Evolutionary conservation across 2,329 filamentous ascomycete genomes (phyloP).

Genomic region (Rhynchosporium secalis): DNA sequence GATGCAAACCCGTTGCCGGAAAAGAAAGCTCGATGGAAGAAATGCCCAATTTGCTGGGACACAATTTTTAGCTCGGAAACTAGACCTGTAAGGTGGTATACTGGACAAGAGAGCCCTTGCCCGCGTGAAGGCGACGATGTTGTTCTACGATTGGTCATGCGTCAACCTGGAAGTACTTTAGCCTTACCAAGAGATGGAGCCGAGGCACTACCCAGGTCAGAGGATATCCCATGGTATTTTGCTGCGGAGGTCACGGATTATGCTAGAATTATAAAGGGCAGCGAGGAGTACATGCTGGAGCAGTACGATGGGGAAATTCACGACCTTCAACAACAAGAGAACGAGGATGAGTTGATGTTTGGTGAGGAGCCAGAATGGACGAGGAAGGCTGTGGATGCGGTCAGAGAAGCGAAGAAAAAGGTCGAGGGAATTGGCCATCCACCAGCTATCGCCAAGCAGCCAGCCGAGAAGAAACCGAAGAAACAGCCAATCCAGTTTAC

Average conservation of each 20-base stretch:
- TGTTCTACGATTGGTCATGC: slow-evolving; percentile 80
- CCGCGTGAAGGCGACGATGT: slow-evolving; percentile 86
- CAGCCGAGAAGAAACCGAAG: slow-evolving; percentile 49
- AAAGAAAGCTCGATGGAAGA: slow-evolving; percentile 81
- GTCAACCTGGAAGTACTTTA: slow-evolving; percentile 77
- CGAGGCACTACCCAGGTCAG: slow-evolving; percentile 65
- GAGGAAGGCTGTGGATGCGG: slow-evolving; percentile 73
- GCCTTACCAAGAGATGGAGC: slow-evolving; percentile 80
- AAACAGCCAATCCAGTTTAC: slow-evolving; percentile 52
- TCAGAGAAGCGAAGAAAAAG: slow-evolving; percentile 76
- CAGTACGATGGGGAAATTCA: slow-evolving; percentile 80
- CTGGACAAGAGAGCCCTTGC: slow-evolving; percentile 78
- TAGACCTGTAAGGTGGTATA: slow-evolving; percentile 86
- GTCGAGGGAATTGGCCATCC: slow-evolving; percentile 67
- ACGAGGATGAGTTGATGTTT: slow-evolving; percentile 89
- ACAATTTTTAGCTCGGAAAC: slow-evolving; percentile 89
- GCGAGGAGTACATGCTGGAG: slow-evolving; percentile 78
- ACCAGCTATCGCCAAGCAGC: slow-evolving; percentile 53
- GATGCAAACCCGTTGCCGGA: slow-evolving; percentile 59
- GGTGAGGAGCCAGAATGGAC: slow-evolving; percentile 94
- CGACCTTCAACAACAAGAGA: slow-evolving; percentile 72
- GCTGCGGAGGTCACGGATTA: slow-evolving; percentile 94
- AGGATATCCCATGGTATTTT: slow-evolving; percentile 92
- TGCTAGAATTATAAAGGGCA: slow-evolving; percentile 92
- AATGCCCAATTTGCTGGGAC: slow-evolving; percentile 95